phyloP scores from a whole-genome alignment of 73 alveolate species.

The Effrenium voratum region DNA sequence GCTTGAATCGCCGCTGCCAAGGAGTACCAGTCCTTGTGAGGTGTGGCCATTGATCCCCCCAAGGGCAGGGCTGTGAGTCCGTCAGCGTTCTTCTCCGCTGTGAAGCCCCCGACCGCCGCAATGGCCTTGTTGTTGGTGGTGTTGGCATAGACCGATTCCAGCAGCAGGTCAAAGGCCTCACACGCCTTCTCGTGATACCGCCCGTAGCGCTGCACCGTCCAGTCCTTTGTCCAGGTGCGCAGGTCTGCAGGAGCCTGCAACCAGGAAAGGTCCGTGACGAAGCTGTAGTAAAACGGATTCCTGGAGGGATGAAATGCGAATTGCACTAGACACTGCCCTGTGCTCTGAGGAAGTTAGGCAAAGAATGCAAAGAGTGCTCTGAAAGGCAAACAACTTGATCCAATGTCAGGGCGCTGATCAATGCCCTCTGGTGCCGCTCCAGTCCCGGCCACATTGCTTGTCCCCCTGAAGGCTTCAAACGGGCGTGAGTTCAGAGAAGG shows the following conservation, averaged over 20 bases:
- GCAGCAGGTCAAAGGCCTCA: slow-evolving; percentile 46
- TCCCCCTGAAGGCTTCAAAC: slow-evolving; percentile 30
- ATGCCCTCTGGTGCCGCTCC: slow-evolving; percentile 91
- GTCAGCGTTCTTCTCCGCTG: slow-evolving; percentile 67
- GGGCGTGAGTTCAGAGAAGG: slow-evolving; percentile 67
- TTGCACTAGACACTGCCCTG: neutral
- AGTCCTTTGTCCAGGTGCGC: slow-evolving; percentile 22
- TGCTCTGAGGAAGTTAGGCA: neutral
- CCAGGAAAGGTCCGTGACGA: slow-evolving; percentile 69
- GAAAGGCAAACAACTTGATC: neutral
- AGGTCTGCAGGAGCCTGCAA: slow-evolving; percentile 42
- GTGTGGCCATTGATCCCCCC: slow-evolving; percentile 33
- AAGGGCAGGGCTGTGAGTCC: slow-evolving; percentile 69
- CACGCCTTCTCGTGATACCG: neutral
- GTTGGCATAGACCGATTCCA: slow-evolving; percentile 57
- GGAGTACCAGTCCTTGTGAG: slow-evolving; percentile 58
- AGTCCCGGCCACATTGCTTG: slow-evolving; percentile 65
- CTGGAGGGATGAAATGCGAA: neutral
- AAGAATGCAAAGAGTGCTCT: neutral
- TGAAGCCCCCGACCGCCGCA: slow-evolving; percentile 19
- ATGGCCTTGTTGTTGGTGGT: slow-evolving; percentile 40
- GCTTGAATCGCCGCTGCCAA: slow-evolving; percentile 27
- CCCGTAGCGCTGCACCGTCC: slow-evolving; percentile 90
- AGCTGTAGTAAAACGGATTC: slow-evolving; percentile 89
- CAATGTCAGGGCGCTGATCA: slow-evolving; percentile 45